Conservation (phyloP, 129 eudicot species). For the Solidago caesia region DNA sequence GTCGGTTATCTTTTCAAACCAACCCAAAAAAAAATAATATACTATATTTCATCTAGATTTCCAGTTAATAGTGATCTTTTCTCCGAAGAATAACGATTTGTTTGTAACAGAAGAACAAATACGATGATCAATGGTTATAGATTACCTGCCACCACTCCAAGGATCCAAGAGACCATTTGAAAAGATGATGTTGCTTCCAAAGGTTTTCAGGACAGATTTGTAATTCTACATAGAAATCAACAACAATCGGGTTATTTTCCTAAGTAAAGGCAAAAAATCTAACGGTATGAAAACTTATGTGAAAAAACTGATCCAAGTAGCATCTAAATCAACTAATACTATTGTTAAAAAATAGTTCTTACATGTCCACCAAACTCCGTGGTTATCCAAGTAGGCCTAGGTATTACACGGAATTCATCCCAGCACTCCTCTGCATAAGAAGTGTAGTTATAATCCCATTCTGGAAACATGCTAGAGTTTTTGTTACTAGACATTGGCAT, state of each 20-base stretch:
- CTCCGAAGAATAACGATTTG: not conserved
- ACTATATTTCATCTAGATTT: not conserved
- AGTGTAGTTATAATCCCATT: constrained; percentile 47
- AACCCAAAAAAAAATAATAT: too few relatives aligned
- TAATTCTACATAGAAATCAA: constrained; percentile 47
- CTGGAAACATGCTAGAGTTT: constrained; percentile 73
- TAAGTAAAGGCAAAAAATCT: not conserved
- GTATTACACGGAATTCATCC: constrained; percentile 54
- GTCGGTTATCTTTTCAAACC: not conserved
- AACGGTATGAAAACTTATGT: not conserved
- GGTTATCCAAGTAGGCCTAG: constrained; percentile 85
- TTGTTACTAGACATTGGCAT: constrained; percentile 77
- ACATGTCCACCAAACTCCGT: constrained; percentile 97
- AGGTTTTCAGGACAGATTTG: constrained; percentile 40
- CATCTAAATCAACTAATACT: not conserved
- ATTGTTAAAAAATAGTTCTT: constrained; percentile 15
- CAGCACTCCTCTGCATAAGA: constrained; percentile 51
- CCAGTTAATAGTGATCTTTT: not conserved
- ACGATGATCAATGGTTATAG: constrained; percentile 1
- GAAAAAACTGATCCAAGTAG: not conserved
- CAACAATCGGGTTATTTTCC: constrained; percentile 11
- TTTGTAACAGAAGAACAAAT: not conserved
- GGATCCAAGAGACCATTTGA: constrained; percentile 82
- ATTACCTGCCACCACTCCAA: constrained; percentile 85
- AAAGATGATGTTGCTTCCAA: constrained; percentile 83